Evolutionary conservation across 2,329 filamentous ascomycete species (phyloP), one percentile per base, ranked within the genome.

Genomic region (Colletotrichum higginsianum): DNA sequence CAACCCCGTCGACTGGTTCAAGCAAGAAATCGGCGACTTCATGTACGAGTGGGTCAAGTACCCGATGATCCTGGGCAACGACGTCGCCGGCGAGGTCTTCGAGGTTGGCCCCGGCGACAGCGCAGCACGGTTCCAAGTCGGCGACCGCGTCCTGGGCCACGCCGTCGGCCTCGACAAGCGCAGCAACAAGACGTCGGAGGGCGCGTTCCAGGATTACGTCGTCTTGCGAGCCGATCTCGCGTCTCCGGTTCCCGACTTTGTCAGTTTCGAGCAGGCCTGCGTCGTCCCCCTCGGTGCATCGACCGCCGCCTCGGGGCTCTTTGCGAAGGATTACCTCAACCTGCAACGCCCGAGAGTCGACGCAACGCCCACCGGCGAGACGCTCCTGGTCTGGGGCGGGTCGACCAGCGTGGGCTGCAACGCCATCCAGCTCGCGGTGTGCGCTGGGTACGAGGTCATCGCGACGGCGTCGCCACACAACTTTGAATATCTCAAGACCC

Each of bases 361-460:
- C n/a, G 61, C 71, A 0, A 61, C 53, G 13, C 56, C 74, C 13
- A 71, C 64, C 4, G 69, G 72, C 44, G 76, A 79, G 66, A 72
- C 74, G 0, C 50, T 80, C 11, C 35, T 79, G 26, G 74, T 82
- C 50, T 89, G 86, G 84, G 87, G 87, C n/a, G 88, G 87, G 0
- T 82, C 84, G 3, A 83, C 84, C 0, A 81, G 80, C 18, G 84
- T 86, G 0, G 86, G 86, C 1, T 81, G 81, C 50, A 83, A 81
- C 53, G 84, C 83, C 0, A 82, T 87, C 13, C 86, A 88, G 71
- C 78, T 88, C 0, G 81, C 82, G 1, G 76, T 79, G 7, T 81
- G 80, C 0, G 81, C 83, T 0, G 86, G 86, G 0, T 86, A 84
- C 69, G 77, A 84, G 16, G 85, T 88, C 13, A 75, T 87, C 50